phyloP scores from a whole-genome alignment of 257 asterid species.

The Solanum chilense region DNA sequence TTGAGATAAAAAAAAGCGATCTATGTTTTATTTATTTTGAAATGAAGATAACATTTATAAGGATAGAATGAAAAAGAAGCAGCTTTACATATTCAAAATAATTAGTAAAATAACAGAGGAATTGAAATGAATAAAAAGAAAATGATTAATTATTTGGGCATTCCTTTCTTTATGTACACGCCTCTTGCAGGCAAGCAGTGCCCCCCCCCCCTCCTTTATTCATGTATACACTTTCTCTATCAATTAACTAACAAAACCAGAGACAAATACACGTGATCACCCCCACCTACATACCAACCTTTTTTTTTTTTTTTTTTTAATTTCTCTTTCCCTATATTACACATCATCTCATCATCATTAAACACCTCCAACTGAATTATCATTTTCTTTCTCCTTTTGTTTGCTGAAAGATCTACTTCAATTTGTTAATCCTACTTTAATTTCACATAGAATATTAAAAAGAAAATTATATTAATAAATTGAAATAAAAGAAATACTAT shows the following conservation, averaged over 20 bases:
- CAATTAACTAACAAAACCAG: background rate
- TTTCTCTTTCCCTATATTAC: background rate
- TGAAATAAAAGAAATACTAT: background rate
- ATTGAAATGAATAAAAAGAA: background rate
- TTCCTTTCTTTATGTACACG: conserved; percentile 7
- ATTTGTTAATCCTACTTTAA: background rate
- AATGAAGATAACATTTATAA: too few species aligned
- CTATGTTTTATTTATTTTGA: background rate
- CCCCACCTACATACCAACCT: background rate
- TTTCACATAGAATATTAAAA: background rate
- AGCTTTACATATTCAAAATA: background rate
- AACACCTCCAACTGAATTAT: conserved; percentile 7
- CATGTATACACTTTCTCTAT: background rate
- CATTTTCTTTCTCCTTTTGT: conserved; percentile 3
- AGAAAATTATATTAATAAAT: too few species aligned
- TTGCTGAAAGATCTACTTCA: background rate
- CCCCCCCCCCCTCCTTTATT: background rate
- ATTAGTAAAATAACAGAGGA: background rate
- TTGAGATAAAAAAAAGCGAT: background rate
- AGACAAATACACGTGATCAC: conserved; percentile 35
- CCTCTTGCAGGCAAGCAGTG: background rate
- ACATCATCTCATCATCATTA: conserved; percentile 7
- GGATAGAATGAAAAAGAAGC: background rate
- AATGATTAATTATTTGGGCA: background rate
- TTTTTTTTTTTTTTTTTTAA: too few species aligned